Conservation (phyloP, 495 filamentous ascomycete genomes). For the Aspergillus biplanus region DNA sequence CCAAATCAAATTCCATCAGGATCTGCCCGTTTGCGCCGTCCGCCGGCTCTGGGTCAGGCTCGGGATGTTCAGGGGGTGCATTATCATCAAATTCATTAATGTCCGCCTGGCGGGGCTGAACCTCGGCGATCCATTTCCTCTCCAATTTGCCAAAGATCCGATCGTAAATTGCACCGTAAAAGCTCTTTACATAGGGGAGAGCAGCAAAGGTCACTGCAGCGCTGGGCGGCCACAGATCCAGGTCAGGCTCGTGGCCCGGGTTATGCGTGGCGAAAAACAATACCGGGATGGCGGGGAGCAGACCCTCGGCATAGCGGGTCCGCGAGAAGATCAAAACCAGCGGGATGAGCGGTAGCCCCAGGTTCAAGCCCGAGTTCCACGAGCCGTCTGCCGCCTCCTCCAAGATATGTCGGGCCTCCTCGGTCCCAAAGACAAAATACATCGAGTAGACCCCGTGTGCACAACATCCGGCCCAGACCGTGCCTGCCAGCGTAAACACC, state of each 20-base stretch:
- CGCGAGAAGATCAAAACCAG: slow-evolving; percentile 61
- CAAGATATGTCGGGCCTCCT: slow-evolving; percentile 58
- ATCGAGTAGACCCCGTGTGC: slow-evolving; percentile 63
- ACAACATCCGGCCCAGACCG: slow-evolving; percentile 58
- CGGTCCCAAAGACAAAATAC: slow-evolving; percentile 63
- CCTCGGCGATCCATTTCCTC: slow-evolving; percentile 65
- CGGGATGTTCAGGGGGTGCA: slow-evolving; percentile 49
- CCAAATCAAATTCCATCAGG: slow-evolving; percentile 51
- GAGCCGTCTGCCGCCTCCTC: slow-evolving; percentile 42
- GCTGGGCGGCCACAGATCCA: slow-evolving; percentile 72
- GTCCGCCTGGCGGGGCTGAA: slow-evolving; percentile 63
- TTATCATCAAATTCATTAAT: slow-evolving; percentile 46
- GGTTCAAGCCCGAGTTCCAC: slow-evolving; percentile 46
- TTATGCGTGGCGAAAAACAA: slow-evolving; percentile 60
- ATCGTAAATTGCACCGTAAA: slow-evolving; percentile 71
- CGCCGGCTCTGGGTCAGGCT: slow-evolving; percentile 40
- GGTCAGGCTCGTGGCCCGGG: slow-evolving; percentile 45
- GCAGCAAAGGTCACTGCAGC: slow-evolving; percentile 69
- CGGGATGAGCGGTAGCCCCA: slow-evolving; percentile 67
- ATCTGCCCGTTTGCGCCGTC: slow-evolving; percentile 45
- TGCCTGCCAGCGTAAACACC: slow-evolving; percentile 55
- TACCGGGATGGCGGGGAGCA: slow-evolving; percentile 65
- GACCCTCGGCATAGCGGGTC: slow-evolving; percentile 58
- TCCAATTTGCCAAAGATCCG: slow-evolving; percentile 64
- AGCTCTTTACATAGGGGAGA: slow-evolving; percentile 67